Conservation (phyloP, 768 basidiomycete species). For the Filobasidium wieringae region DNA sequence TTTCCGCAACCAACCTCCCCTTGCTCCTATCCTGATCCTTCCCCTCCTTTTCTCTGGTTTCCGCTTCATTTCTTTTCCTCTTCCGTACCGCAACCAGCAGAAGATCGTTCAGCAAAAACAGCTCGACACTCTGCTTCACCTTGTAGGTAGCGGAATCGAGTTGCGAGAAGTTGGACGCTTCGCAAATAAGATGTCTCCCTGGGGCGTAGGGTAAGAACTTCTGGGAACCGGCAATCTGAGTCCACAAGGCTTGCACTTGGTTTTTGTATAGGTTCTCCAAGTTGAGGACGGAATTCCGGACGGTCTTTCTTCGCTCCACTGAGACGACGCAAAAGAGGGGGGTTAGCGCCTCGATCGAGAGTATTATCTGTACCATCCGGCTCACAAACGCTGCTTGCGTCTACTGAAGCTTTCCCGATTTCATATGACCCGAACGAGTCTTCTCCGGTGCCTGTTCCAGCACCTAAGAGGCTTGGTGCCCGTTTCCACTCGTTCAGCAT, state of each 20-base stretch:
- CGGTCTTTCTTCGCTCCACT: conserved; percentile 50
- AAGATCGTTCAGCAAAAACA: conserved; percentile 83
- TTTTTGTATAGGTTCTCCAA: conserved; percentile 85
- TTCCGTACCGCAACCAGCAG: conserved; percentile 69
- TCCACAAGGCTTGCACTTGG: conserved; percentile 82
- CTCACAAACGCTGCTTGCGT: background rate
- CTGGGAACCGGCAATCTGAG: conserved; percentile 83
- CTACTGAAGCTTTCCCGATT: background rate
- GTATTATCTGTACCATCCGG: too few relatives aligned
- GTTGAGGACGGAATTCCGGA: conserved; percentile 89
- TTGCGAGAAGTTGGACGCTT: conserved; percentile 68
- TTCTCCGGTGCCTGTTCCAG: background rate
- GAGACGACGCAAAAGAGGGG: too few relatives aligned
- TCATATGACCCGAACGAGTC: background rate
- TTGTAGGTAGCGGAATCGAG: conserved; percentile 94
- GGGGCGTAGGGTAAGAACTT: conserved; percentile 87
- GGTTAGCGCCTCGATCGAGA: too few relatives aligned
- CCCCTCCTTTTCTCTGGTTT: conserved; percentile 42
- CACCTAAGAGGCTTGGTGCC: conserved; percentile 68
- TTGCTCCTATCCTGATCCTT: conserved; percentile 33
- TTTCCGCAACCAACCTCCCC: conserved; percentile 77
- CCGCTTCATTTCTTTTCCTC: conserved; percentile 41
- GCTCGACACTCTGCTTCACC: conserved; percentile 68
- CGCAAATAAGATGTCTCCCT: conserved; percentile 79
- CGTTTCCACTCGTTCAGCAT: conserved; percentile 87